phyloP scores from a whole-genome alignment of 2,329 filamentous ascomycete species.

The Aspergillus ruber region DNA sequence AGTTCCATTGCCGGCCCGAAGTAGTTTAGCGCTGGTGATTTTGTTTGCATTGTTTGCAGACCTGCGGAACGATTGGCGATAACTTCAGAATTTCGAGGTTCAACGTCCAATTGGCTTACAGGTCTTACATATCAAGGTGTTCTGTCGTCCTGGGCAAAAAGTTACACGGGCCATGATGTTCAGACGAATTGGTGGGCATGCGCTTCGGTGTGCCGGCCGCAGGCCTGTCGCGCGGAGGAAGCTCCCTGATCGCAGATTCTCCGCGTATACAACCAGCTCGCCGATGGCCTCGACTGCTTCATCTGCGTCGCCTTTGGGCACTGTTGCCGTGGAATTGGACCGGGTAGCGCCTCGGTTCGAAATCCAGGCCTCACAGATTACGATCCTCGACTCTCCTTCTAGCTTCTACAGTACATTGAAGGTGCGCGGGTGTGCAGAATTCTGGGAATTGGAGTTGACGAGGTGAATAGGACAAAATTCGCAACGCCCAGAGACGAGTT shows the following conservation, averaged over 20 bases:
- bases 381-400: constrained; percentile 70
- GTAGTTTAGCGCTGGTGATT: constrained; percentile 14
- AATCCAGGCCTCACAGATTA: constrained; percentile 71
- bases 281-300: constrained; percentile 20
- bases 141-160: neutral
- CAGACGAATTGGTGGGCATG: constrained; percentile 32
- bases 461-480: constrained; percentile 64
- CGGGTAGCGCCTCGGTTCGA: constrained; percentile 86
- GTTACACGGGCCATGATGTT: constrained; percentile 26
- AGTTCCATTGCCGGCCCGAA: constrained; percentile 17
- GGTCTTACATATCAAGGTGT: constrained; percentile 15
- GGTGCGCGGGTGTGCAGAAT: constrained; percentile 40
- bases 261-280: constrained; percentile 21
- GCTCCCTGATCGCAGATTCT: constrained; percentile 32
- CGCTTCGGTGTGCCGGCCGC: constrained; percentile 29
- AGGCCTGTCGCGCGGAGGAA: constrained; percentile 25
- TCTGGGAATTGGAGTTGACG: constrained; percentile 2
- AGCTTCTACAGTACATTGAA: constrained; percentile 91
- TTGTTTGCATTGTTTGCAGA: constrained; percentile 34
- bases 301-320: constrained; percentile 46
- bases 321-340: constrained; percentile 70
- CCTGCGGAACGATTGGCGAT: neutral
- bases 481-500: constrained; percentile 67
- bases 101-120: neutral
- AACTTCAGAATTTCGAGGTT: neutral